A percentile compares a stretch with the other conserved stretches of the same genome.
Evolutionary conservation across 2,329 filamentous ascomycete species (phyloP).

Genomic region (Hymenoscyphus occultus): DNA sequence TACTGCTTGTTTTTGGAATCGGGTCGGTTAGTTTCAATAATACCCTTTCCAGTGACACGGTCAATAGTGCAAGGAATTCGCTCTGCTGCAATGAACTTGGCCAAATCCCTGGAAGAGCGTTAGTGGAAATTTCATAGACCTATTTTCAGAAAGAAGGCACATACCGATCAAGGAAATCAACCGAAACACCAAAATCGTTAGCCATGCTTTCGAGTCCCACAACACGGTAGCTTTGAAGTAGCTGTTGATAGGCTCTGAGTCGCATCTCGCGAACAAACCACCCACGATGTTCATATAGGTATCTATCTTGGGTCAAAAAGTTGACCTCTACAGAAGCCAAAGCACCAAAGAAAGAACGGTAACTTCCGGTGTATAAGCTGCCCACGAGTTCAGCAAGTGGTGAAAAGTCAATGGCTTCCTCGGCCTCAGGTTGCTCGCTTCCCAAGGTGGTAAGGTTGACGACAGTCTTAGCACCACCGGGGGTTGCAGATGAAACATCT

Average conservation of each 20-base stretch:
- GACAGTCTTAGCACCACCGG: conserved; percentile 58
- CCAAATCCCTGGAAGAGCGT: conserved; percentile 66
- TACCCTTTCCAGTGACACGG: conserved; percentile 89
- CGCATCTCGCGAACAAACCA: conserved; percentile 99
- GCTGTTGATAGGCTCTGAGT: conserved; percentile 90
- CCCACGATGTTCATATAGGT: conserved; percentile 89
- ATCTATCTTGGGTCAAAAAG: conserved; percentile 91
- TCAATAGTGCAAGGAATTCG: conserved; percentile 97
- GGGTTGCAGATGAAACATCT: conserved; percentile 54
- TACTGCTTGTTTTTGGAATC: conserved; percentile 99
- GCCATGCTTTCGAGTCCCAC: conserved; percentile 98
- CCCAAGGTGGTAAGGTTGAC: conserved; percentile 89
- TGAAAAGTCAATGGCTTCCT: conserved; percentile 83
- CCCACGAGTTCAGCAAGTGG: conserved; percentile 83
- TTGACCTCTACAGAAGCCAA: conserved; percentile 87
- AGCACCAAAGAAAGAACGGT: conserved; percentile 89
- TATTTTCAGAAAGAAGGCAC: conserved; percentile 34
- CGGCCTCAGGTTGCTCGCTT: conserved; percentile 69
- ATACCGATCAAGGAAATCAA: conserved; percentile 93
- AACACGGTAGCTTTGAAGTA: conserved; percentile 94
- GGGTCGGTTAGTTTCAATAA: conserved; percentile 96
- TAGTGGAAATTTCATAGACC: conserved; percentile 11
- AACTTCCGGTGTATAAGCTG: conserved; percentile 90
- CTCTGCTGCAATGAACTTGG: conserved; percentile 93
- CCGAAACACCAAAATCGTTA: conserved; percentile 90